A percentile compares a stretch with the other conserved stretches of the same genome.
phyloP scores from a whole-genome alignment of 441 rosid genomes.

The Populus hybrid region DNA sequence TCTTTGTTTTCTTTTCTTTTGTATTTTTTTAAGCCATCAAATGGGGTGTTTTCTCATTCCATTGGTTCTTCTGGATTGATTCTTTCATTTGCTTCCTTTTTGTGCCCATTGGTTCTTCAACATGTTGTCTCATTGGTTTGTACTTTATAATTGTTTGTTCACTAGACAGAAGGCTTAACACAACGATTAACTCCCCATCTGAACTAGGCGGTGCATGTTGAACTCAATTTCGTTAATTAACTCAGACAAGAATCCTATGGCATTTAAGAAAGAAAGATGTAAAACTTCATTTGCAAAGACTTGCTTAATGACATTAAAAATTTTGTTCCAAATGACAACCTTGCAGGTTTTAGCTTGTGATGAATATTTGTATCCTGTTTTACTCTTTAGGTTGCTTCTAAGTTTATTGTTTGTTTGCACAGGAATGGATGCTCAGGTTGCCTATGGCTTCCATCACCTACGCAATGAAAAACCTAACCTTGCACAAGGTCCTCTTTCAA shows the following conservation, averaged over 20 bases:
- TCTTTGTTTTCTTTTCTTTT: neutral
- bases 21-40: neutral
- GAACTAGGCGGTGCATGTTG: neutral
- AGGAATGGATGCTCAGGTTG: slow-evolving; percentile 99
- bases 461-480: slow-evolving; percentile 91
- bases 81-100: neutral
- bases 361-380: slow-evolving; percentile 5
- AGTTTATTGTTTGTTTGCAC: slow-evolving; percentile 17
- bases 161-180: neutral
- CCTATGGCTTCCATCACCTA: slow-evolving; percentile 91
- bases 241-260: slow-evolving; percentile 6
- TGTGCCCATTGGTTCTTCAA: neutral
- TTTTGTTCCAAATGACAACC: neutral
- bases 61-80: neutral
- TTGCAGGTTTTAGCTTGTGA: neutral
- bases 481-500: slow-evolving; percentile 89
- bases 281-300: neutral
- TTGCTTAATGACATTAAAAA: neutral
- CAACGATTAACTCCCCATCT: neutral
- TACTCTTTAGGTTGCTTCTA: slow-evolving; percentile 8
- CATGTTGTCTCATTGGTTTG: neutral
- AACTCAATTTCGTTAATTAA: neutral
- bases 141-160: neutral
- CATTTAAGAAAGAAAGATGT: neutral
- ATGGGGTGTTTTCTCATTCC: neutral